These are phyloP conservation scores for Calocybe indica DNA, from an alignment of 768 basidiomycete species.

Conservation along the genomic window DNA sequence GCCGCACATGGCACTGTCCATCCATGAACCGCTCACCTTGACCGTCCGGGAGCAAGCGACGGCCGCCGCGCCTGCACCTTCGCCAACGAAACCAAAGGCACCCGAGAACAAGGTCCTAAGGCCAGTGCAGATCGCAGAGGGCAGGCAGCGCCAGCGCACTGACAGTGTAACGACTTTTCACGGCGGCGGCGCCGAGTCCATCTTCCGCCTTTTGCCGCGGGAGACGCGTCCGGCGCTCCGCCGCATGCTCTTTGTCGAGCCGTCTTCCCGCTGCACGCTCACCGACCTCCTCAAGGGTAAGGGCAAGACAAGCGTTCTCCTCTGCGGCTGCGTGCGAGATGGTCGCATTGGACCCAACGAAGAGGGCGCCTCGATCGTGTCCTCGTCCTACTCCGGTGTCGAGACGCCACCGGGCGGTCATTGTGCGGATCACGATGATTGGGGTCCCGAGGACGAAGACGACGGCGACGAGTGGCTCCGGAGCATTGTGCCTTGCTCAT, in stretches of 20 bases:
- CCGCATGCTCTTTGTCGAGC: constrained; percentile 92
- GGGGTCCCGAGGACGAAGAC: constrained; percentile 62
- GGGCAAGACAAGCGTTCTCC: constrained; percentile 67
- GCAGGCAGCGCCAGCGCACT: constrained; percentile 32
- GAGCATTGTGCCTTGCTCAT: constrained; percentile 63
- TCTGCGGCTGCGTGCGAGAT: constrained; percentile 67
- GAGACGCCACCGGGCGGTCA: constrained; percentile 37
- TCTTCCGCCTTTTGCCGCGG: constrained; percentile 92
- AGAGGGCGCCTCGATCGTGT: background rate
- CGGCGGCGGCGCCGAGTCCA: constrained; percentile 80
- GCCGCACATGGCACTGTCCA: background rate
- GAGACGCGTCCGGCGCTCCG: constrained; percentile 87
- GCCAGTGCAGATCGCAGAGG: background rate
- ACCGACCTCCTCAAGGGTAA: constrained; percentile 83
- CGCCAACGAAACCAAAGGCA: background rate
- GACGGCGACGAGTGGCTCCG: constrained; percentile 89
- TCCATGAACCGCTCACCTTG: too few species aligned
- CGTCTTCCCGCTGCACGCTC: constrained; percentile 83
- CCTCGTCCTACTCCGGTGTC: background rate
- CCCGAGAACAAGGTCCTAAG: background rate
- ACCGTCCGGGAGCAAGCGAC: too few species aligned
- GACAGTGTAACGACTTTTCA: constrained; percentile 62
- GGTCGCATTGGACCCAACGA: constrained; percentile 4
- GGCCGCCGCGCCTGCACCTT: background rate
- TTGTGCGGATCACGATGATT: constrained; percentile 64